Conservation (phyloP, 2,329 filamentous ascomycete species). For the Fusarium cicatricum region DNA sequence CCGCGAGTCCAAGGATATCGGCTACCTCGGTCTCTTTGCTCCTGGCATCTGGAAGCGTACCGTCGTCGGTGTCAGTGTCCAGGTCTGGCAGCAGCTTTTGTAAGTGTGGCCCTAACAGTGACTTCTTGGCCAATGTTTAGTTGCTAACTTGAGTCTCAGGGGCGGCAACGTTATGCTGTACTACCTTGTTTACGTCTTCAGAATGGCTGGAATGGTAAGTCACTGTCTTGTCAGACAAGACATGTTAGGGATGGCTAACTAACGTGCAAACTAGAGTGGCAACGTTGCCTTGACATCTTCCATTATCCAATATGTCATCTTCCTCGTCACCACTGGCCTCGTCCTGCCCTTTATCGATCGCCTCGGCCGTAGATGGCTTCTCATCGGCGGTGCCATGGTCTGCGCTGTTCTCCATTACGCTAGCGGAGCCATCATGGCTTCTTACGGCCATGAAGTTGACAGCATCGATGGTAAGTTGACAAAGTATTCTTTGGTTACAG, state of each 20-base stretch:
- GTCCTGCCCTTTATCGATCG: slow-evolving; percentile 60
- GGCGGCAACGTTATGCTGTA: slow-evolving; percentile 65
- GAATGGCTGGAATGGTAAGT: slow-evolving; percentile 62
- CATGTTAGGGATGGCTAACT: not conserved
- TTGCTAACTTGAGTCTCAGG: slow-evolving; percentile 17
- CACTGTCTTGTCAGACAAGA: not conserved
- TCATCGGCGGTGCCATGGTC: slow-evolving; percentile 55
- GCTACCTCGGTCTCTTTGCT: slow-evolving; percentile 56
- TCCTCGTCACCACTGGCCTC: slow-evolving; percentile 59
- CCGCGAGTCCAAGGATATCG: slow-evolving; percentile 48
- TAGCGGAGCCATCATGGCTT: slow-evolving; percentile 59
- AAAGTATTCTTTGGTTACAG: rapidly evolving
- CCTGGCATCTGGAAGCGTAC: slow-evolving; percentile 60
- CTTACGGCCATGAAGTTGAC: slow-evolving; percentile 54
- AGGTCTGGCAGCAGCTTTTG: slow-evolving; percentile 63
- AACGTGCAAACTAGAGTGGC: slow-evolving; percentile 29
- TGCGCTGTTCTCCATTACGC: slow-evolving; percentile 58
- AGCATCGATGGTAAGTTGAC: slow-evolving; percentile 46
- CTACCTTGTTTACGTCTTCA: slow-evolving; percentile 69
- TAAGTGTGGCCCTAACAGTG: slow-evolving; percentile 13
- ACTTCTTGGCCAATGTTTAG: rapidly evolving
- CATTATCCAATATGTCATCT: slow-evolving; percentile 64
- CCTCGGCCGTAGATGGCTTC: slow-evolving; percentile 56
- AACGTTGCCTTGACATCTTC: slow-evolving; percentile 56
- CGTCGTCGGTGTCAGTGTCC: slow-evolving; percentile 58